A percentile compares a stretch with the other conserved stretches of the same genome.
Conservation (phyloP, 148 eudicot genomes). For the Amaranthus cruentus region DNA sequence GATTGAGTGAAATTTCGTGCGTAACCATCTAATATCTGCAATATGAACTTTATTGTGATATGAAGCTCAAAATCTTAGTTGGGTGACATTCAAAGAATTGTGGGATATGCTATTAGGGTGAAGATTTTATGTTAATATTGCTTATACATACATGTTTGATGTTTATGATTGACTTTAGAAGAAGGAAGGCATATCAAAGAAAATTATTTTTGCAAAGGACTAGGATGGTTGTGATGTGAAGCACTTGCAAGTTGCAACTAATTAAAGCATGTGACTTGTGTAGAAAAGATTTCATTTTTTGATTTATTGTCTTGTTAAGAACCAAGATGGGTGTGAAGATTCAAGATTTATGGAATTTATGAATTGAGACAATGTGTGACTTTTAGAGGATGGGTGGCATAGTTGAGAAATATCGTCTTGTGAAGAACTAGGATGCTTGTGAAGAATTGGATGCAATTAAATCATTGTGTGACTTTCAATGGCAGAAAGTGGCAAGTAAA, state of each 20-base stretch:
- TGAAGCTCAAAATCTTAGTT: neutral
- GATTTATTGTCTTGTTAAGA: too few relatives aligned
- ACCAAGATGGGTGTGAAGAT: too few relatives aligned
- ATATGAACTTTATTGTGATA: neutral
- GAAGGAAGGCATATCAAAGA: neutral
- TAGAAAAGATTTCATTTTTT: too few relatives aligned
- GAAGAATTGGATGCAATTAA: neutral
- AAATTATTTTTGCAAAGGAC: neutral
- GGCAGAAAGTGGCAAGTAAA: neutral
- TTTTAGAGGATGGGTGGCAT: neutral
- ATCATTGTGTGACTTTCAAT: neutral
- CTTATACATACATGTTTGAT: neutral
- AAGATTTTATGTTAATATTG: neutral
- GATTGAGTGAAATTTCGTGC: neutral
- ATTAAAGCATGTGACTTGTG: neutral
- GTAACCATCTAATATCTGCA: neutral
- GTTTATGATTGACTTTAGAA: neutral
- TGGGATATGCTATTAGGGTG: neutral
- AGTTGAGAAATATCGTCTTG: neutral
- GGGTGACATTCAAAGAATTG: neutral
- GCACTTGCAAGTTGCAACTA: neutral
- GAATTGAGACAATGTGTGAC: neutral
- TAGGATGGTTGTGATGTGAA: neutral
- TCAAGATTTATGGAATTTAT: neutral
- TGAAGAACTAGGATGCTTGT: neutral